Evolutionary conservation across 345 rosid genomes (phyloP), one percentile per base, ranked within the genome.

Genomic region (Isatis tinctoria): DNA sequence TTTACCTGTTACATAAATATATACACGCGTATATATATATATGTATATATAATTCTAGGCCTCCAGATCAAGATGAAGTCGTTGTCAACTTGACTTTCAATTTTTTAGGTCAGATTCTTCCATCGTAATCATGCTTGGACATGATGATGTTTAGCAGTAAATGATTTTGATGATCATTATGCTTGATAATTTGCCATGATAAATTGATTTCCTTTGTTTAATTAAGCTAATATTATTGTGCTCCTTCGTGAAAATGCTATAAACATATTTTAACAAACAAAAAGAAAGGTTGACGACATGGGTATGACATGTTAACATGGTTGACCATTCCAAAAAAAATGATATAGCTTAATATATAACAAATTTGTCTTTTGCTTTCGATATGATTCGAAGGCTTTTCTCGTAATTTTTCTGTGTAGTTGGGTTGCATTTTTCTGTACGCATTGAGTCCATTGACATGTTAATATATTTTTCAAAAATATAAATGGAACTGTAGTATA

Each of bases 91-190:
- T 62, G 40, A 13, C 41, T 10, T 60, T 51, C 44, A 41, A 12
- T 11, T 59, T 28, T 53, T 0, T 40, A 13, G 16, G 24, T 9
- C 13, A 52, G 53, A 76, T 69, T 61, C 58, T 62, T 61, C 47
- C 20, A 43, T 61, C 68, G 39, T 41, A 75, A 75, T 75, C 63
- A 68, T 75, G 70, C 64, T 51, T 59, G 41, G 33, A 16, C 69
- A 74, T 60, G 69, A 59, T 67, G 37, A 60, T 74, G 77, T 57
- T 58, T 65, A 74, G 30, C 62, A 49, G 59, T 51, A 60, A 67
- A 41, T 51, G 57, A 40, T 75, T 41, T 24, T 33, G 72, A 12
- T 69, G 26, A 69, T 69, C 32, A 75, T 32, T 69, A 22, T 60
- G 64, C 9, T 60, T 67, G 4, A n/a, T 60, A 32, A 60, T 75